A percentile compares a stretch with the other conserved stretches of the same genome.
Conservation (phyloP, 192 early-diverging fungal genomes). For the Coemansia sp. region DNA sequence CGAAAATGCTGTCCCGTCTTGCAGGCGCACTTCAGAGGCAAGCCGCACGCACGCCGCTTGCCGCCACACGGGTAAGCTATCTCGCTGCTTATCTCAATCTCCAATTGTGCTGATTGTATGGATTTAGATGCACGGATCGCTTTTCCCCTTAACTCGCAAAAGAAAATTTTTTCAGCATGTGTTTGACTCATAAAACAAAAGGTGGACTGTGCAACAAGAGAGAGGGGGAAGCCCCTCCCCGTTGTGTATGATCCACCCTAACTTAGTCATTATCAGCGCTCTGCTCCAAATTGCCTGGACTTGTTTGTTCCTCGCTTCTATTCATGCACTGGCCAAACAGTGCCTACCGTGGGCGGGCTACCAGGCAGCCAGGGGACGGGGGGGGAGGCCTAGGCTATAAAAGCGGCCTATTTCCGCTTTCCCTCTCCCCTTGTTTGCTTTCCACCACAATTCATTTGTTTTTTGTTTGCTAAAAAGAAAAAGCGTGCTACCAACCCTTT, state of each 20-base stretch:
- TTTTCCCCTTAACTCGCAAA: neutral
- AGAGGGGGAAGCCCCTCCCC: too few relatives aligned
- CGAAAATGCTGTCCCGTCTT: conserved; percentile 42
- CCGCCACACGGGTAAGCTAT: conserved; percentile 40
- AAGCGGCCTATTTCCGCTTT: neutral
- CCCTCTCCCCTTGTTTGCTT: neutral
- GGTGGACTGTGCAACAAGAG: too few relatives aligned
- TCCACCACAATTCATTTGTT: neutral
- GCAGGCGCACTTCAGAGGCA: conserved; percentile 31
- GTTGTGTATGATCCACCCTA: too few relatives aligned
- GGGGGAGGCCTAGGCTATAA: neutral
- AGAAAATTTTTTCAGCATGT: too few relatives aligned
- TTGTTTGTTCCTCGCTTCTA: neutral
- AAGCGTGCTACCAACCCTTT: neutral
- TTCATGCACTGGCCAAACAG: neutral
- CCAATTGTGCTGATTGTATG: neutral
- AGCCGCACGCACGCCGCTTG: conserved; percentile 17
- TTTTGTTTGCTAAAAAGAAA: neutral
- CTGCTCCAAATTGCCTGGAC: too few relatives aligned
- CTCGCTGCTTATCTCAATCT: neutral
- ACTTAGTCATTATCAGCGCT: too few relatives aligned
- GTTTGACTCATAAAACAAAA: too few relatives aligned
- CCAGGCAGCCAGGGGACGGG: neutral
- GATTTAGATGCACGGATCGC: neutral
- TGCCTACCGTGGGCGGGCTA: neutral